Percentiles rank a stretch among this genome's conserved stretches.
Conservation (phyloP, 805 yeast genomes). For the Ogataea sp. region DNA sequence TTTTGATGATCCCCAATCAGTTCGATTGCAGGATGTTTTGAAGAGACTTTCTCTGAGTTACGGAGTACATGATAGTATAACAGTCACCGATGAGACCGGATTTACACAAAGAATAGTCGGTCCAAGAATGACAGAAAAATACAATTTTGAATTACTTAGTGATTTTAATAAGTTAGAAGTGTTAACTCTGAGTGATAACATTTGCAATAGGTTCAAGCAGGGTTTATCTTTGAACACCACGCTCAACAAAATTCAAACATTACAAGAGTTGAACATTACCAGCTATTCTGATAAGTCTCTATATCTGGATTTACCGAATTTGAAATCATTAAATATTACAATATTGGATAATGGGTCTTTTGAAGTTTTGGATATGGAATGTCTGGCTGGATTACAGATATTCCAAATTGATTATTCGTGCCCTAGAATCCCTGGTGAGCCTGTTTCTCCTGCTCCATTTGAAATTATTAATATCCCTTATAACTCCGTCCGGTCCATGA, state of each 20-base stretch:
- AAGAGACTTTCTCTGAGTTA: not conserved
- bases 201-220: too few species aligned
- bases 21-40: not conserved
- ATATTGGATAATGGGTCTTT: not conserved
- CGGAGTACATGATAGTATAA: not conserved
- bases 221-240: too few species aligned
- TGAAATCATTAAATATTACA: not conserved
- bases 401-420: too few species aligned
- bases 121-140: not conserved
- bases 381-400: too few species aligned
- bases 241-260: too few species aligned
- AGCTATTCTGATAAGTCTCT: not conserved
- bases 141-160: not conserved
- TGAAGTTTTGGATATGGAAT: not conserved
- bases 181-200: too few species aligned
- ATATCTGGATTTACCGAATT: not conserved
- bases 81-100: not conserved
- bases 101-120: not conserved
- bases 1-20: not conserved
- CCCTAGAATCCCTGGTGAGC: too few species aligned
- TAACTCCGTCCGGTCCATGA: too few species aligned
- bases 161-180: too few species aligned
- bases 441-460: too few species aligned
- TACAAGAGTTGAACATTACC: too few species aligned
- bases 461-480: too few species aligned